phyloP scores from a whole-genome alignment of 805 yeast species.

The Saccharomycopsis selenospora region DNA sequence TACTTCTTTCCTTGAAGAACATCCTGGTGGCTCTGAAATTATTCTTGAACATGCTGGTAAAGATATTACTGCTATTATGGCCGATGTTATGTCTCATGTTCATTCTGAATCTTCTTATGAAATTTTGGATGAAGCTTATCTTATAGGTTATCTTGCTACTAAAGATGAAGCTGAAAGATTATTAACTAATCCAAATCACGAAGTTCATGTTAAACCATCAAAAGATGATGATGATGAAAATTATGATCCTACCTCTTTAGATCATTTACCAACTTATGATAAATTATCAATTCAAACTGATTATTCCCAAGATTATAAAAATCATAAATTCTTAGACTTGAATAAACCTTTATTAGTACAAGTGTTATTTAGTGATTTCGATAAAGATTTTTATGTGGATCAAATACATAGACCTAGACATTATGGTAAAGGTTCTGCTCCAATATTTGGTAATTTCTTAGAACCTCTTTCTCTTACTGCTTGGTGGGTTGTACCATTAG shows the following conservation, averaged over 20 bases:
- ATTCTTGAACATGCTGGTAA: conserved; percentile 52
- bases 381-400: conserved; percentile 86
- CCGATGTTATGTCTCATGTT: conserved; percentile 62
- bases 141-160: conserved; percentile 81
- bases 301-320: conserved; percentile 55
- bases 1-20: conserved; percentile 62
- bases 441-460: conserved; percentile 85
- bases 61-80: conserved; percentile 31
- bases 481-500: conserved; percentile 84
- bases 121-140: conserved; percentile 65
- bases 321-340: conserved; percentile 82
- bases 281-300: conserved; percentile 76
- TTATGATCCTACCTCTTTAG: conserved; percentile 48
- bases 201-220: conserved; percentile 47
- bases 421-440: conserved; percentile 96
- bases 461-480: conserved; percentile 90
- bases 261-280: conserved; percentile 65
- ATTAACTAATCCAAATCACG: conserved; percentile 49
- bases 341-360: conserved; percentile 75
- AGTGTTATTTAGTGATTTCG: conserved; percentile 65
- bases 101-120: conserved; percentile 85
- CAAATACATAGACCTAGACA: conserved; percentile 98
- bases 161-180: conserved; percentile 68
- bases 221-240: conserved; percentile 30
- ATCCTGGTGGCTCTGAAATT: conserved; percentile 62